phyloP scores from a whole-genome alignment of 352 stramenopile genomes.

The Pythium apleroticum region DNA sequence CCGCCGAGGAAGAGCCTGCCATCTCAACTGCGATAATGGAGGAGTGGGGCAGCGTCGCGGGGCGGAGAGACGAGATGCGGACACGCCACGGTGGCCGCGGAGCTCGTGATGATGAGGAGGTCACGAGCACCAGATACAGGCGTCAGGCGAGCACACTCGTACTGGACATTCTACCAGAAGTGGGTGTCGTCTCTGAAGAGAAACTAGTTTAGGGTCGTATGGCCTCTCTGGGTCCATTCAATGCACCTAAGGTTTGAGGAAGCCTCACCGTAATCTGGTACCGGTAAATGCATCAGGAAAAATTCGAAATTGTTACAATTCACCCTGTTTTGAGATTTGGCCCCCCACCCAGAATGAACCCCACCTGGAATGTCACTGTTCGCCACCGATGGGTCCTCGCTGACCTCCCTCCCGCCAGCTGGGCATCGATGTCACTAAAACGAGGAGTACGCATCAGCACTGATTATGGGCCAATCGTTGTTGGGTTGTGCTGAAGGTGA shows the following conservation, averaged over 20 bases:
- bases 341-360: background rate
- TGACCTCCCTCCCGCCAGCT: background rate
- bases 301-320: background rate
- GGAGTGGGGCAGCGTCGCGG: too few species aligned
- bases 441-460: background rate
- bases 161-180: too few species aligned
- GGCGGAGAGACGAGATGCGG: background rate
- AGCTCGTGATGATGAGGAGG: background rate
- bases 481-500: too few species aligned
- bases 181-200: too few species aligned
- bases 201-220: too few species aligned
- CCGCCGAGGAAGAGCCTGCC: constrained; percentile 2
- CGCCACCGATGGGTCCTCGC: background rate
- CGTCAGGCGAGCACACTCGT: background rate
- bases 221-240: too few species aligned
- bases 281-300: too few species aligned
- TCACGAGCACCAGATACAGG: background rate
- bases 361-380: background rate
- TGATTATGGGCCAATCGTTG: background rate
- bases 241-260: too few species aligned
- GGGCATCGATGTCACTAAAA: background rate
- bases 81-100: background rate
- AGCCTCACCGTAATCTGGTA: too few species aligned
- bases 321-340: background rate
- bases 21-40: background rate